Conservation (phyloP, 345 rosid species). For the Lepidium didymum region DNA sequence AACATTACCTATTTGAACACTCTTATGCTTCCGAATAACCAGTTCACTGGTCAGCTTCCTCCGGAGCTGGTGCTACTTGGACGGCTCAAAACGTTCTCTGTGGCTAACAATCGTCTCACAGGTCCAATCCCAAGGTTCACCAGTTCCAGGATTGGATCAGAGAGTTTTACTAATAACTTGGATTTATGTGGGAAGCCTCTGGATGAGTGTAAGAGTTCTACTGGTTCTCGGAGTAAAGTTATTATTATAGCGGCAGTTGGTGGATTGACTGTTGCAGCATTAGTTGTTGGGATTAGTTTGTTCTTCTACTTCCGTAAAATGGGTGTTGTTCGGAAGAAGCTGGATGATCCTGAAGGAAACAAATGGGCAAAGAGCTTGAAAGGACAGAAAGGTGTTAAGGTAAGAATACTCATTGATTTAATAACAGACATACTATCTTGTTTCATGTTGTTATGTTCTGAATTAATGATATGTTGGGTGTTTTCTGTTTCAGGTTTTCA, state of each 20-base stretch:
- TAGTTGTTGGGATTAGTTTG: constrained; percentile 42
- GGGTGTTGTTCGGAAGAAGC: constrained; percentile 54
- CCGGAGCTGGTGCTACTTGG: constrained; percentile 32
- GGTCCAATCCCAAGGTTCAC: constrained; percentile 48
- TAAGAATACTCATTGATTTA: constrained; percentile 24
- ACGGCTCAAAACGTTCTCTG: constrained; percentile 49
- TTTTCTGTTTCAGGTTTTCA: constrained; percentile 52
- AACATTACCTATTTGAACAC: constrained; percentile 51
- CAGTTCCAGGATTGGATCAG: not conserved
- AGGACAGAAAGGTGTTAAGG: constrained; percentile 66
- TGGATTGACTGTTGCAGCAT: constrained; percentile 61
- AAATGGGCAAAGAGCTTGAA: constrained; percentile 76
- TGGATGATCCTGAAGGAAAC: constrained; percentile 88
- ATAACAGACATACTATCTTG: not conserved
- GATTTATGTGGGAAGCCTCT: constrained; percentile 60
- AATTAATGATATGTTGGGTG: not conserved
- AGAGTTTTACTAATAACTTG: constrained; percentile 41
- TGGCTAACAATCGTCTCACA: constrained; percentile 48
- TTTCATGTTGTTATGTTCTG: not conserved
- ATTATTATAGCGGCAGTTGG: constrained; percentile 62
- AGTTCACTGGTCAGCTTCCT: constrained; percentile 57
- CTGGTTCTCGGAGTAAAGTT: constrained; percentile 28
- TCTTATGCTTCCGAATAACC: constrained; percentile 62
- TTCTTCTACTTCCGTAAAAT: constrained; percentile 50
- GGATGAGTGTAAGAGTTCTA: constrained; percentile 31